Percentiles rank a stretch among this genome's conserved stretches.
Evolutionary conservation across 495 filamentous ascomycete genomes (phyloP).

Genomic region (Daldinia vernicosa): DNA sequence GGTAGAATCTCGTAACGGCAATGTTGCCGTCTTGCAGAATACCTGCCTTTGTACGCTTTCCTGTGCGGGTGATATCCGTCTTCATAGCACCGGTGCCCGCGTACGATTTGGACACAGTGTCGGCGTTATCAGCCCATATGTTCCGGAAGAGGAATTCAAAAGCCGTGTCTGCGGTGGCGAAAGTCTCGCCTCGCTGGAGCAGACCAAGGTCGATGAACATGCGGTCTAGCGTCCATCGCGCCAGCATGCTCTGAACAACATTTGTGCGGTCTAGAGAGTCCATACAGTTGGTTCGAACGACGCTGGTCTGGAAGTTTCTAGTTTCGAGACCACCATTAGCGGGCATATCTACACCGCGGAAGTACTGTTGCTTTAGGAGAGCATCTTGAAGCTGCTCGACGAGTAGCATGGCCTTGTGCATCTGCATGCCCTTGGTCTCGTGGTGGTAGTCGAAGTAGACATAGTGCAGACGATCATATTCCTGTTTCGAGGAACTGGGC

Average conservation of each 20-base stretch:
- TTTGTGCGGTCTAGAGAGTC: conserved; percentile 98
- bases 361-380: conserved; percentile 82
- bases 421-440: conserved; percentile 92
- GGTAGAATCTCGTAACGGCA: conserved; percentile 82
- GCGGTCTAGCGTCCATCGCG: conserved; percentile 82
- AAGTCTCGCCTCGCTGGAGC: conserved; percentile 72
- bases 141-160: conserved; percentile 94
- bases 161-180: conserved; percentile 71
- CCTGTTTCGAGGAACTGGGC: conserved; percentile 62
- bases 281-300: conserved; percentile 98
- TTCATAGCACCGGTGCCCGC: conserved; percentile 96
- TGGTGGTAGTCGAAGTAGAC: conserved; percentile 98
- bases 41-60: conserved; percentile 83
- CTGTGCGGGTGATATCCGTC: conserved; percentile 92
- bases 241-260: conserved; percentile 95
- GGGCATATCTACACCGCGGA: conserved; percentile 88
- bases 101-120: conserved; percentile 90
- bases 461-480: conserved; percentile 87
- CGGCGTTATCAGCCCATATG: conserved; percentile 97
- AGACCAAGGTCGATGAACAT: conserved; percentile 85
- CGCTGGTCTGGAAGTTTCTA: conserved; percentile 79
- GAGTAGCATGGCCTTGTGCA: conserved; percentile 89
- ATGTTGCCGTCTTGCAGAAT: conserved; percentile 83
- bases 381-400: conserved; percentile 79
- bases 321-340: conserved; percentile 78